Conservation (phyloP, 768 basidiomycete species). For the Xerocomus potaroensis region DNA sequence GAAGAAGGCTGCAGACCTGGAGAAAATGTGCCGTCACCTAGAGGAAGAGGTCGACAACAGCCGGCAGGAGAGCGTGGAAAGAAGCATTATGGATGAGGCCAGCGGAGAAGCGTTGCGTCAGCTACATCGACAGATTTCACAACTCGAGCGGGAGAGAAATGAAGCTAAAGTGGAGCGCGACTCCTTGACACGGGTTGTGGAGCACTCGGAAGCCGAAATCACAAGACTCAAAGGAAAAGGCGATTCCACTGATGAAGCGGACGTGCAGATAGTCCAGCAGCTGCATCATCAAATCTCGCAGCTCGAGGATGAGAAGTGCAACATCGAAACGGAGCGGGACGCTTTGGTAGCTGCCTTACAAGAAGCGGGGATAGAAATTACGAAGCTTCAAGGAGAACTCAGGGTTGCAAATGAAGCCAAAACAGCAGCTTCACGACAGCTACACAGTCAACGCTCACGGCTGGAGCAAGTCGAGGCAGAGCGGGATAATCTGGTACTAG, state of each 20-base stretch:
- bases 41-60: constrained; percentile 89
- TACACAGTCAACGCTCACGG: constrained; percentile 8
- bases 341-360: no score
- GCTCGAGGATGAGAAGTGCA: no score
- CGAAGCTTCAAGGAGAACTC: no score
- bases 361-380: no score
- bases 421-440: no score
- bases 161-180: constrained; percentile 47
- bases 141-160: constrained; percentile 64
- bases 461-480: constrained; percentile 49
- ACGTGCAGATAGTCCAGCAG: no score
- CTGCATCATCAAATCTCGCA: no score
- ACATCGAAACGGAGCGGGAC: no score
- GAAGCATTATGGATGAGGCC: constrained; percentile 81
- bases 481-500: constrained; percentile 31
- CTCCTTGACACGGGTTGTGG: constrained; percentile 22
- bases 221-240: constrained; percentile 50
- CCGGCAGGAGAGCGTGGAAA: constrained; percentile 74
- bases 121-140: constrained; percentile 74
- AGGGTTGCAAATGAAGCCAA: no score
- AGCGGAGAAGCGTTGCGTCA: constrained; percentile 74
- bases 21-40: constrained; percentile 57
- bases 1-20: constrained; percentile 73
- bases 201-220: constrained; percentile 60
- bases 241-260: no score